These are phyloP conservation scores for Fraxinus paxiana DNA, from an alignment of 305 asterid species.

Conservation along the genomic window DNA sequence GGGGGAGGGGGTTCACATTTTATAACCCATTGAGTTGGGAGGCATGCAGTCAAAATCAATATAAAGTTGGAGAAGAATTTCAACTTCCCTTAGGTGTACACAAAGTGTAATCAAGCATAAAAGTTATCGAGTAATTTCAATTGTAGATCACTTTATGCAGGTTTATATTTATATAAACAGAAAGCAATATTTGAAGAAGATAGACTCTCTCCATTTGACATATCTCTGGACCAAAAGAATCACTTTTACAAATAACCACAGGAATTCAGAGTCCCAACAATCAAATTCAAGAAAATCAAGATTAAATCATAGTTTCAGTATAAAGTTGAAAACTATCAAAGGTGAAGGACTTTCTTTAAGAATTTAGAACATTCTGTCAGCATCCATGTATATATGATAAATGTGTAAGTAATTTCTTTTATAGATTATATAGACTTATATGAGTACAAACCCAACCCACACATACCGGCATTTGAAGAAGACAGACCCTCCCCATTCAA, in stretches of 20 bases:
- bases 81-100: neutral
- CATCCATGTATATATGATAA: slow-evolving; percentile 2
- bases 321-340: neutral
- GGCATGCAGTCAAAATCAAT: neutral
- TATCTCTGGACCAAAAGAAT: neutral
- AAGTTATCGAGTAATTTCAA: neutral
- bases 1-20: neutral
- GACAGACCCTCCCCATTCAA: neutral
- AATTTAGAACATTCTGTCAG: neutral
- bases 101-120: neutral
- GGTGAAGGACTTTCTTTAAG: slow-evolving; percentile 8
- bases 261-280: neutral
- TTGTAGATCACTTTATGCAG: neutral
- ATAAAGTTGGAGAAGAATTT: neutral
- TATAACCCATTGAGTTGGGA: slow-evolving; percentile 3
- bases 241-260: neutral
- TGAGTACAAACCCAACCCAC: neutral
- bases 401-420: neutral
- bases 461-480: neutral
- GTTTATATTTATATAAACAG: neutral
- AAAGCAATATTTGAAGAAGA: neutral
- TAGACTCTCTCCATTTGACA: neutral
- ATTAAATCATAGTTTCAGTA: slow-evolving; percentile 11
- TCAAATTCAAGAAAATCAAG: slow-evolving; percentile 13
- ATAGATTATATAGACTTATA: neutral